Conservation (phyloP, 345 rosid genomes). For the Rubroshorea leprosula region DNA sequence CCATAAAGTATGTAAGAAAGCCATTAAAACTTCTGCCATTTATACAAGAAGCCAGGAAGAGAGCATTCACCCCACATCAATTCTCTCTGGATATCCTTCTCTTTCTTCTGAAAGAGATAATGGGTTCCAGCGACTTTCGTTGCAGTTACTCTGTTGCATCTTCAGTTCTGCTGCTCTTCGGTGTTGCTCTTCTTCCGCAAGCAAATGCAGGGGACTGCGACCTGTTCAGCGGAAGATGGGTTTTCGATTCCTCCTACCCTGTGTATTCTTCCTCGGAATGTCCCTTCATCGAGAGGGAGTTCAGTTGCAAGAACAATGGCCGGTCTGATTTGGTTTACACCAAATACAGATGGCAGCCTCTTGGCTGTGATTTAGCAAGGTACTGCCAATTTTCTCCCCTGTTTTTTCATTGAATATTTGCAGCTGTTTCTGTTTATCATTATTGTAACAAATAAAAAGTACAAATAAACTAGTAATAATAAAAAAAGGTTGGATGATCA, state of each 20-base stretch:
- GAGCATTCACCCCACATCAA: background rate
- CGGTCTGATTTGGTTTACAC: slow-evolving; percentile 58
- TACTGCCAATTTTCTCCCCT: slow-evolving; percentile 10
- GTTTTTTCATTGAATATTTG: background rate
- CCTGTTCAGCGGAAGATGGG: slow-evolving; percentile 69
- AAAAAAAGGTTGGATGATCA: too few species aligned
- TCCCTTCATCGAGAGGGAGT: slow-evolving; percentile 64
- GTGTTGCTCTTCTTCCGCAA: too few species aligned
- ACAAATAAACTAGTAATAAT: too few species aligned
- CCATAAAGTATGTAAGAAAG: background rate
- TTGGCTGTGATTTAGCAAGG: slow-evolving; percentile 48
- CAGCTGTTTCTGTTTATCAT: too few species aligned
- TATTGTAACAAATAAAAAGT: too few species aligned
- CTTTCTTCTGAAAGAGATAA: background rate
- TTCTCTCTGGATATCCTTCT: background rate
- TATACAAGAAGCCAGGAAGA: background rate
- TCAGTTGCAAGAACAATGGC: slow-evolving; percentile 59
- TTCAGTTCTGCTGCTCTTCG: background rate
- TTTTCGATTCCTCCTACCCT: slow-evolving; percentile 54
- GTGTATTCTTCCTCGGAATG: slow-evolving; percentile 50
- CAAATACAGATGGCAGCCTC: slow-evolving; percentile 71
- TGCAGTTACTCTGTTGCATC: background rate
- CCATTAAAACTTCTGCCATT: background rate
- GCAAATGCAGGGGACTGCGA: slow-evolving; percentile 26
- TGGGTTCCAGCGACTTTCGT: background rate